phyloP scores from a whole-genome alignment of 495 filamentous ascomycete genomes.

The Articulospora tetracladia region DNA sequence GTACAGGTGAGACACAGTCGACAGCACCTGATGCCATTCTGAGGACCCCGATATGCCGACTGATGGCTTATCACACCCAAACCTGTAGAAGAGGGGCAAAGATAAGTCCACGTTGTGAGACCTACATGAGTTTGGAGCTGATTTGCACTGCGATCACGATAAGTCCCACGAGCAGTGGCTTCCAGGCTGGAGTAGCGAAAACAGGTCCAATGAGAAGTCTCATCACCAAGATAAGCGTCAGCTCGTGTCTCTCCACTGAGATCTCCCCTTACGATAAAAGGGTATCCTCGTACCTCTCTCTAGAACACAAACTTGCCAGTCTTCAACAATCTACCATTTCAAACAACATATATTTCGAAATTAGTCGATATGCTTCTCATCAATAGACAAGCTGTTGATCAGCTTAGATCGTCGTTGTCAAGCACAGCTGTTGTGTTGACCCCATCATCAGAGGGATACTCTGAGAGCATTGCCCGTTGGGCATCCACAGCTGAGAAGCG shows the following conservation, averaged over 20 bases:
- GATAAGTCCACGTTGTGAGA: background rate
- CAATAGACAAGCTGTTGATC: background rate
- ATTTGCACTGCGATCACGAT: no score
- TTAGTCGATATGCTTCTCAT: background rate
- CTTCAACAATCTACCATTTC: background rate
- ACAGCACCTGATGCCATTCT: background rate
- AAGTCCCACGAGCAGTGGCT: background rate
- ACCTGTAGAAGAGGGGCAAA: background rate
- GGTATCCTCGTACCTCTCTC: no score
- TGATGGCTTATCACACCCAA: background rate
- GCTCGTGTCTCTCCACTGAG: background rate
- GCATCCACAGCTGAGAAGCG: conserved; percentile 1
- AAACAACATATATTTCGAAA: background rate
- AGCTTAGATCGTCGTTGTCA: background rate
- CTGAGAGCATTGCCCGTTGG: background rate
- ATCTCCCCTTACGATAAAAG: no score
- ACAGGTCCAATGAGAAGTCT: background rate
- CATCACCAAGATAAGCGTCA: background rate
- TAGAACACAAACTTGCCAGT: no score
- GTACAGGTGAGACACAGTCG: background rate
- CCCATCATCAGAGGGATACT: background rate
- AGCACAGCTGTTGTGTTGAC: background rate
- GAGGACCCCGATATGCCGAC: background rate
- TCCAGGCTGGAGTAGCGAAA: background rate
- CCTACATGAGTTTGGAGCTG: background rate